Conservation (phyloP, 1,284 basidiomycete genomes). For the Moniliophthora roreri region DNA sequence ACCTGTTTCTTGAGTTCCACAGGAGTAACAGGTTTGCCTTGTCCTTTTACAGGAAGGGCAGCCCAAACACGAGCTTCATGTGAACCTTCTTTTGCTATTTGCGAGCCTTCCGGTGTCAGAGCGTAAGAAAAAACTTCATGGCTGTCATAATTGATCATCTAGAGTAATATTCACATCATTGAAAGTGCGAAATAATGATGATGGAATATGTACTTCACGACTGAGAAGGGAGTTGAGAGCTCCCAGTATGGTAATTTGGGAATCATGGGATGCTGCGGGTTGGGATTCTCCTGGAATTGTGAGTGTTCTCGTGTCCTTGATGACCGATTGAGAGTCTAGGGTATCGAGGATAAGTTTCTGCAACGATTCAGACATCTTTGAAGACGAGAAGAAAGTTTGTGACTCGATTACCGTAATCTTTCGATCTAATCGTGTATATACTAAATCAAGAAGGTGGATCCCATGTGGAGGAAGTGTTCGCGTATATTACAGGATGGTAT, state of each 20-base stretch:
- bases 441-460: constrained; percentile 14
- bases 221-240: constrained; percentile 86
- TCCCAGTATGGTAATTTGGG: constrained; percentile 81
- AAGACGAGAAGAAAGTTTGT: neutral
- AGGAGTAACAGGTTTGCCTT: constrained; percentile 63
- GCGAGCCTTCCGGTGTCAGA: constrained; percentile 80
- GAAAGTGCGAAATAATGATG: constrained; percentile 3
- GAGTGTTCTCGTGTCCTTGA: constrained; percentile 77
- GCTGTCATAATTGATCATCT: constrained; percentile 88
- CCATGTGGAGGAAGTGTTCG: neutral
- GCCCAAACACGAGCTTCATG: constrained; percentile 93
- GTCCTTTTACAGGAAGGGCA: constrained; percentile 72
- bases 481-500: neutral
- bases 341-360: constrained; percentile 80
- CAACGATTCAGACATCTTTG: constrained; percentile 68
- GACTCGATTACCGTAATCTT: constrained; percentile 5
- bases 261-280: constrained; percentile 64
- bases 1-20: constrained; percentile 72
- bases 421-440: neutral
- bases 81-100: constrained; percentile 81
- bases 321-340: constrained; percentile 57
- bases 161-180: constrained; percentile 17
- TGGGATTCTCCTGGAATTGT: constrained; percentile 63
- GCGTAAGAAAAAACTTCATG: constrained; percentile 75
- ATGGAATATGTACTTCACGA: constrained; percentile 66